Base-by-base conservation (phyloP, 139 green algal species). In the Astrephomene gubernaculifera region DNA sequence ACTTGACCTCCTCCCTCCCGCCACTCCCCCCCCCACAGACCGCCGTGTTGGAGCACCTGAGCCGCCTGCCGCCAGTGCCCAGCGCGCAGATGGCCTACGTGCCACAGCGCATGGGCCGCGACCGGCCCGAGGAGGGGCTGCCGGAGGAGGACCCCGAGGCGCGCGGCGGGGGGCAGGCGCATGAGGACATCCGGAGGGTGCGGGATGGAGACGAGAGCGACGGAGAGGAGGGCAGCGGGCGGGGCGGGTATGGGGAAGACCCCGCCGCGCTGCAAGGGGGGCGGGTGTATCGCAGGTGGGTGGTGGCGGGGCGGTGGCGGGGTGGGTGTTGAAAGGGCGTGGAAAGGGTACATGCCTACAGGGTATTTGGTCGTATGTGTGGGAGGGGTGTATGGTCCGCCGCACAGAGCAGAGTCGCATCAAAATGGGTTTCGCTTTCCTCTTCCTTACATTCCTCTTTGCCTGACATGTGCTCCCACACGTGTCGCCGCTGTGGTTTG, bases 81-180 rank as follows among this genome's bases (percentile, higher is more conserved):
- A 89, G 85, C 27, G 94, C 89, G 68, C 91, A 96, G 68, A 93
- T 98, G 83, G 45, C 73, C 36, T 71, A 92, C 69, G 82, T 96
- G 81, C 92, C 91, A n/a, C 74, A 92, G 0, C 41, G n/a, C 21
- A 17, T 57, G 33, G 79, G 79, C 10, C 65, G 65, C 27, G 53
- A 72, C 60, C 60, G 21, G 17, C 19, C 85, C 29, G 27, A 33
- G 65, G 43, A 86, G 44, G 92, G 95, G 25, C 68, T 91, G 10
- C 91, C 90, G 4, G 95, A 96, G 70, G 91, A 95, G 85, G 93
- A 97, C 39, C 90, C 90, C 49, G 95, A 98, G 4, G 90, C 87
- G 29, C 74, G 95, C 2, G 95, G 95, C 22, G 95, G 95, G 17
- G 95, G 95, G 12, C 71, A 89, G 52, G 86, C 76, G 8, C 87